A percentile compares a stretch with the other conserved stretches of the same genome.
phyloP scores from a whole-genome alignment of 2,329 filamentous ascomycete genomes.

The Calonectria pseudoreteaudii region DNA sequence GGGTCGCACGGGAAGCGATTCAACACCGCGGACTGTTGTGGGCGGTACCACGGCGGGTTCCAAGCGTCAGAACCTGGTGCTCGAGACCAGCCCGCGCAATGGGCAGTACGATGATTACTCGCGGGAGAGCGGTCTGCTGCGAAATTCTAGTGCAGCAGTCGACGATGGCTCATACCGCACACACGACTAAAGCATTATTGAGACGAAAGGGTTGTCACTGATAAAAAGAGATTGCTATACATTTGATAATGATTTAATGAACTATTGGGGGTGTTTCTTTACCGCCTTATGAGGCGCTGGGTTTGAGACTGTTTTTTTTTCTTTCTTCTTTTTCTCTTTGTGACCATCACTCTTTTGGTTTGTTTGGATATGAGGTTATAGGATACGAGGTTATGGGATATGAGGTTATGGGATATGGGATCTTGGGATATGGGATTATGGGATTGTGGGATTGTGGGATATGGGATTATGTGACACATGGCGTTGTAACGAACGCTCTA shows the following conservation, averaged over 20 bases:
- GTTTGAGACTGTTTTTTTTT: neutral
- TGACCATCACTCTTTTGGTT: neutral
- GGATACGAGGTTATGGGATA: too few species aligned
- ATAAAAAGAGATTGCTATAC: neutral
- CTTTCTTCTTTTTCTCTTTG: neutral
- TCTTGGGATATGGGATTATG: too few species aligned
- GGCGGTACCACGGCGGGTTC: slow-evolving; percentile 24
- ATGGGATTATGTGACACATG: neutral
- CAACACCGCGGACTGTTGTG: slow-evolving; percentile 32
- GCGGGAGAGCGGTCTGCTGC: slow-evolving; percentile 29
- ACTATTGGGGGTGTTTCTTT: neutral
- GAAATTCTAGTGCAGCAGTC: slow-evolving; percentile 21
- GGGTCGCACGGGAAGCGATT: slow-evolving; percentile 30
- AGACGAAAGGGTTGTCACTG: slow-evolving; percentile 5
- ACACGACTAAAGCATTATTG: slow-evolving; percentile 19
- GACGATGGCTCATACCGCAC: slow-evolving; percentile 35
- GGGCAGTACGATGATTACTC: slow-evolving; percentile 40
- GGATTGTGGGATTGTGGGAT: too few species aligned
- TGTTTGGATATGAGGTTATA: neutral
- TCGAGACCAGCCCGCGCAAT: slow-evolving; percentile 26
- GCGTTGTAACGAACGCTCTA: neutral
- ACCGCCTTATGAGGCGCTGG: neutral
- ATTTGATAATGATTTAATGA: neutral
- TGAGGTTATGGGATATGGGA: too few species aligned
- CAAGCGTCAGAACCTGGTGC: slow-evolving; percentile 31